Evolutionary conservation across 1,284 basidiomycete species (phyloP), one percentile per base, ranked within the genome.

Genomic region (Pseudozyma pruni): DNA sequence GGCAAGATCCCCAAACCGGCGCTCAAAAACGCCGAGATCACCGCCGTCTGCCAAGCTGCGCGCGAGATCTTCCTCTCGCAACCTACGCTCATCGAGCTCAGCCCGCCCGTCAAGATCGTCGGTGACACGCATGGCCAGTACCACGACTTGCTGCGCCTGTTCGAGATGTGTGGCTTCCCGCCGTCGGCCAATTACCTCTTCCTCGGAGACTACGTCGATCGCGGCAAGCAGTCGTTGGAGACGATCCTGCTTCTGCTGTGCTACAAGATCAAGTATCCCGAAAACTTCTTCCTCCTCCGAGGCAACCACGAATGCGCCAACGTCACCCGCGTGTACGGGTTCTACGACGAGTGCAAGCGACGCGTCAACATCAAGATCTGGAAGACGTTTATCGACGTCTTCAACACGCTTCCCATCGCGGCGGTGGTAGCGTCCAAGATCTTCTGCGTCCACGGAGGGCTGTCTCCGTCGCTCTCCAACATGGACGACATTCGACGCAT

Each of bases 401-500:
- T 99, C 88, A 98, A 99, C 85, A 94, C 93, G 76, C 88, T 99
- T 11, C 96, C 96, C 42, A 98, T 99, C 78, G 94, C 96, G 35
- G 94, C 96, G 33, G 92, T 99, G 74, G 95, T 99, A 48, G 96
- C 95, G 11, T 94, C 93, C 76, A 99, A 99, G 86, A 99, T 99
- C 81, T 99, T 99, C 84, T 98, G 95, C 81, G 95, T 99, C 10
- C 96, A 99, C 82, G 96, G 96, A 20, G 96, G 96, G 13, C 88
- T 99, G 38, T 97, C 94, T 16, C 96, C 96, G n/a, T 96, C 93
- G 41, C 86, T 98, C 56, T 91, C 94, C 80, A 90, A 92, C 39
- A 98, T 99, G 94, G 96, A 99, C 66, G 95, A 99, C 84, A 98
- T 99, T 84, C 91, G 95, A 82, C 90, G 94, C 77, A 97, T 99